Base-by-base conservation (phyloP, 768 basidiomycete species). In the Mycena galericulata region DNA sequence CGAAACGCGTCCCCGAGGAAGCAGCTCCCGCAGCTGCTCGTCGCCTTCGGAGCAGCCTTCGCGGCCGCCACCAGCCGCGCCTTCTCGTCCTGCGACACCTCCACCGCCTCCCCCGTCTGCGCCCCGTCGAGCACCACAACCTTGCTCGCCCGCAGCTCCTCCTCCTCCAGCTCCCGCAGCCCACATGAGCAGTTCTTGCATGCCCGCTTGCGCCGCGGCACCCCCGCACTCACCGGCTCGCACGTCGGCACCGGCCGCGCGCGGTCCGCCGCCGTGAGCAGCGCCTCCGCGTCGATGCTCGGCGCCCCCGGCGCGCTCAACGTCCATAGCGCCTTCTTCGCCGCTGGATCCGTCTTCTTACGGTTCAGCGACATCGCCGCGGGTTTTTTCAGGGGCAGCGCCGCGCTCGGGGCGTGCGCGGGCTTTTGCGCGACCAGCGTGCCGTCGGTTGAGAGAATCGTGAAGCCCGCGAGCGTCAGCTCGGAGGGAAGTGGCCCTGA, bases 181-280 rank as follows among this genome's bases (percentile, higher is more conserved):
- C 98, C 98, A 75, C 98, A 99, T 3, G 95, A 89, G 80, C 98
- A 99, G 77, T 89, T 90, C 83, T 98, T 98, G 87, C 98, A 99
- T 32, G 98, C 97, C 77, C 90, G 92, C 85, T 93, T 95, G 73
- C 92, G 84, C 70, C 92, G 84, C n/a, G 89, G 87, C 17, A 84
- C 85, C 26, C 79, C 73, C 22, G 81, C 71, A 38, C 76, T 82
- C 22, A 87, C 80, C 18, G 94, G 94, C 76, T 92, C 93, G 72
- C 94, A 95, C 7, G 88, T 86, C 29, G 92, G 91, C 36, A 87
- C 86, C 0, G 96, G 96, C 3, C 95, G 90, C 34, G 84, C 85
- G 64, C 91, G 91, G 77, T 99, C 97, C 41, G 88, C 92, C 27
- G 90, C 85, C 14, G 96, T 96, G 47, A 98, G 87, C 34, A 98